Percentiles rank a stretch among this genome's conserved stretches.
phyloP scores from a whole-genome alignment of 2,329 filamentous ascomycete species.

The Cyclaneusma minus region DNA sequence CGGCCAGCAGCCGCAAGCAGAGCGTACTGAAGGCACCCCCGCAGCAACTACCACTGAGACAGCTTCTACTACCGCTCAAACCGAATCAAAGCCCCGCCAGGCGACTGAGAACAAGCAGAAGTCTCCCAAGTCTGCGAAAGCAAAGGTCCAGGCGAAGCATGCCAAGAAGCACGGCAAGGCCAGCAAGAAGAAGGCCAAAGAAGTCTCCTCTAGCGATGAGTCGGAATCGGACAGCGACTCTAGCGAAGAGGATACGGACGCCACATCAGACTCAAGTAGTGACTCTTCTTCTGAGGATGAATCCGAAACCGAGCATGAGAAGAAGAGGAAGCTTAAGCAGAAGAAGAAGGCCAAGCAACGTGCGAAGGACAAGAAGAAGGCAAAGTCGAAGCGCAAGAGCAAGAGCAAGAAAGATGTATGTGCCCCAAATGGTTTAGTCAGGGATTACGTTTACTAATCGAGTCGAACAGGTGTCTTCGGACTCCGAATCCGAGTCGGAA shows the following conservation, averaged over 20 bases:
- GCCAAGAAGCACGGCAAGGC: conserved; percentile 9
- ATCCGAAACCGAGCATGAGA: conserved; percentile 16
- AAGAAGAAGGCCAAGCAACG: conserved; percentile 20
- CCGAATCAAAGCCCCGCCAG: conserved; percentile 12
- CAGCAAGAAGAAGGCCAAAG: conserved; percentile 11
- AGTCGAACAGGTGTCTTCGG: conserved; percentile 7
- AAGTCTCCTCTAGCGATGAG: conserved; percentile 8
- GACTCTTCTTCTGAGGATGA: conserved; percentile 6
- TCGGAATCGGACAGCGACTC: conserved; percentile 7
- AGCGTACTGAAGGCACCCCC: background rate
- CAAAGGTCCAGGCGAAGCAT: conserved; percentile 7
- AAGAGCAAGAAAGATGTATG: conserved; percentile 20
- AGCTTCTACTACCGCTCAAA: conserved; percentile 5
- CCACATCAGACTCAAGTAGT: conserved; percentile 6
- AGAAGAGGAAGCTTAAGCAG: conserved; percentile 19
- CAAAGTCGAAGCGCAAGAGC: conserved; percentile 23
- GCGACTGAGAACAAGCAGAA: conserved; percentile 8
- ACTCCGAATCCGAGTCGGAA: conserved; percentile 16
- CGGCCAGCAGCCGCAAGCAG: background rate
- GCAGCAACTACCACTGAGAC: background rate
- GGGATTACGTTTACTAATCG: conserved; percentile 4
- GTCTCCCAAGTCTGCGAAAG: conserved; percentile 8
- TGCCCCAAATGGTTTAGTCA: conserved; percentile 7
- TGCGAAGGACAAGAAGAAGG: conserved; percentile 19
- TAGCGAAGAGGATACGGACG: conserved; percentile 3